Evolutionary conservation across 1,284 basidiomycete genomes (phyloP), one percentile per base, ranked within the genome.

Genomic region (Rhodotorula sp.): DNA sequence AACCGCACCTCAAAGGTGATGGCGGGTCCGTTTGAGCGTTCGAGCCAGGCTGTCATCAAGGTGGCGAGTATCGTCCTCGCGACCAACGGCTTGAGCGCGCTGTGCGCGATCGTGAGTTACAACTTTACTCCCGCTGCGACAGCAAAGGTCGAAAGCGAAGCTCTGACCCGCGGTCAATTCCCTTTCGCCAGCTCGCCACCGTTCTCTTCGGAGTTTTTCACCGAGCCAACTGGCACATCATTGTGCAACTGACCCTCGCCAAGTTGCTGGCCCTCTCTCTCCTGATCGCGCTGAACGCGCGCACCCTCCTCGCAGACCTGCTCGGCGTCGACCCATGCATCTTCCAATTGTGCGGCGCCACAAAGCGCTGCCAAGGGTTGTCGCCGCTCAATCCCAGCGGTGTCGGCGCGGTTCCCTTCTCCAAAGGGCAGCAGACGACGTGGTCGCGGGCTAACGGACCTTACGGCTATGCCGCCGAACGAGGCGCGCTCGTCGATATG

Each of bases 221-320:
- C 5, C 20, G 33, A 0, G 53, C 69, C 4, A 70, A 70, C 51
- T 70, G 51, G 57, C 69, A 66, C 46, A 65, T 62, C 51, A 58
- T 58, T 15, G 37, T 42, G 29, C 60, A 70, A 33, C 51, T 66
- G 8, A 51, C 55, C 37, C 68, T 69, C 49, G 7, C 37, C 24
- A 70, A 70, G 55, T 59, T 70, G 33, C 46, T 67, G n/a, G 42
- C 65, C 56, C 57, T 70, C n/a, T 66, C 69, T 3, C 69, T 70
- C 51, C 61, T 70, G 30, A 53, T 67, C 53, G 62, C 64, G 14
- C 53, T 67, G 20, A 66, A 70, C 61, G 69, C 64, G 5, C 60
- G 64, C 17, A 63, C 57, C 22, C 57, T 66, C 30, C 53, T 70
- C 26, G 42, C 56, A 44, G 69, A 66, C 51, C 58, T 70, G 61